A percentile compares a stretch with the other conserved stretches of the same genome.
These are phyloP conservation scores for Capsicum pubescens DNA, from an alignment of 257 asterid species.

Conservation along the genomic window DNA sequence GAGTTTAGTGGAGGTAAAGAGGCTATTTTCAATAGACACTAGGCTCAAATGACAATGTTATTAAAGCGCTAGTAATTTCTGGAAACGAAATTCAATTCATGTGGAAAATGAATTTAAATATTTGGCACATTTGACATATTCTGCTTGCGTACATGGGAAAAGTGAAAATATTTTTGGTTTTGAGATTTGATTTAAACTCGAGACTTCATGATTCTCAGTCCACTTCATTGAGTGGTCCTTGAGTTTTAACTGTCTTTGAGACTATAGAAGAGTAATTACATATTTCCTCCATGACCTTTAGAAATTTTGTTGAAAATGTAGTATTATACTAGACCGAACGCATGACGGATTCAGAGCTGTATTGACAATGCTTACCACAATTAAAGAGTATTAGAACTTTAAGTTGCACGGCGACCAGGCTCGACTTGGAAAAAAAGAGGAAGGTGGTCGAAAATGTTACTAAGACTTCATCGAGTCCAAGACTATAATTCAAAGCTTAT, in stretches of 20 bases:
- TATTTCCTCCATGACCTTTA: not conserved
- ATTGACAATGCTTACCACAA: not conserved
- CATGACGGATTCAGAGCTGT: too few relatives aligned
- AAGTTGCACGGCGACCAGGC: not conserved
- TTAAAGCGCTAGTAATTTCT: not conserved
- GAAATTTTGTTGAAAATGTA: not conserved
- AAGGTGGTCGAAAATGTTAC: not conserved
- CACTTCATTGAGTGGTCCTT: not conserved
- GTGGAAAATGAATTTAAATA: not conserved
- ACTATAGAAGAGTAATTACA: not conserved
- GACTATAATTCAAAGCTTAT: not conserved
- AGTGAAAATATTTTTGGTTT: not conserved
- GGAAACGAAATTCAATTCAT: not conserved
- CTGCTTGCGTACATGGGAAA: not conserved
- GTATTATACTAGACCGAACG: not conserved
- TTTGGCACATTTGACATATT: not conserved
- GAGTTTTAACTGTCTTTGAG: not conserved
- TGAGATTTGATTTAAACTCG: not conserved
- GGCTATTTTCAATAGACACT: too few relatives aligned
- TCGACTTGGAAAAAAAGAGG: not conserved
- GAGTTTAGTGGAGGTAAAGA: too few relatives aligned
- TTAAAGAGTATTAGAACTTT: not conserved
- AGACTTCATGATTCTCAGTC: too few relatives aligned
- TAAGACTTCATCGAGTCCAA: not conserved
- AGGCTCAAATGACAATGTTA: not conserved